These are phyloP conservation scores for Suillus weaverae DNA, from an alignment of 768 basidiomycete species.

Conservation along the genomic window DNA sequence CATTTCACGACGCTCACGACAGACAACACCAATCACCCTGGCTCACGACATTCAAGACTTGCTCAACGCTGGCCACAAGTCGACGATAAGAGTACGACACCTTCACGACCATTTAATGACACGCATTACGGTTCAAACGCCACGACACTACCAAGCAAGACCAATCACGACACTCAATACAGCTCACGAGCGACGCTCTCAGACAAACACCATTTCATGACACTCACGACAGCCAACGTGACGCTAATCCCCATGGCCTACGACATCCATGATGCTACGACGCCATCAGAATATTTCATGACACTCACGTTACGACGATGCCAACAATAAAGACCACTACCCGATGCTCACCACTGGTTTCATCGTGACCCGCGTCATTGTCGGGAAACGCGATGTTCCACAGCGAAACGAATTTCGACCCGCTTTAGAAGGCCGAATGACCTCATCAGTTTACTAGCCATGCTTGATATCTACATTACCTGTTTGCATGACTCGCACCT, in stretches of 20 bases:
- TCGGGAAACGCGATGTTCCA: not conserved
- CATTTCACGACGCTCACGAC: not conserved
- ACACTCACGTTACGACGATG: not conserved
- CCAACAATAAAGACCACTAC: not conserved
- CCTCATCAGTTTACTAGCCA: not conserved
- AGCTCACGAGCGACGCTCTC: not conserved
- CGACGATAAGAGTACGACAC: not conserved
- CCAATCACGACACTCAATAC: not conserved
- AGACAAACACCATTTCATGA: not conserved
- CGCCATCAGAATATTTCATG: not conserved
- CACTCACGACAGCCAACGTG: not conserved
- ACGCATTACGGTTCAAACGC: not conserved
- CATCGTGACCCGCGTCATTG: not conserved
- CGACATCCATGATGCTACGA: not conserved
- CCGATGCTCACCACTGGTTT: not conserved
- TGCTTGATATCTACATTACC: not conserved
- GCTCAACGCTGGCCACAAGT: not conserved
- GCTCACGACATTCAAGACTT: not conserved
- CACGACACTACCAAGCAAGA: not conserved
- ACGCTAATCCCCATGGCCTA: too few relatives aligned
- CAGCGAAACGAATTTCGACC: not conserved
- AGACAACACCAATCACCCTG: not conserved
- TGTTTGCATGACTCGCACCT: not conserved
- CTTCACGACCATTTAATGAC: not conserved
- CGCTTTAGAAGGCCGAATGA: not conserved